Base-by-base conservation (phyloP, 768 basidiomycete genomes). In the Cystofilobasidium ferigula region DNA sequence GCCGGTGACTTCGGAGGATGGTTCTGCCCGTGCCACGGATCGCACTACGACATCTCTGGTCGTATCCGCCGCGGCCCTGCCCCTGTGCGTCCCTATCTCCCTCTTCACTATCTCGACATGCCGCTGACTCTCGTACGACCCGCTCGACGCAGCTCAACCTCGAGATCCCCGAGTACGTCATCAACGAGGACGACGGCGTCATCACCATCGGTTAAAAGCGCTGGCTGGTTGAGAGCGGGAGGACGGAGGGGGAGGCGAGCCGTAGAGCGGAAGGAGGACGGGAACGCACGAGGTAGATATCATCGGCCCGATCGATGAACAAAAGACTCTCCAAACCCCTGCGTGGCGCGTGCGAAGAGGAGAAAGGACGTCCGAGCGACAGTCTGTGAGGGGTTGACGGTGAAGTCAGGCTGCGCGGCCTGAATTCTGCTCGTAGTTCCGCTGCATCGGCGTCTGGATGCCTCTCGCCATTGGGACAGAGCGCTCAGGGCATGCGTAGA, bases 1-100 rank as follows among this genome's bases (percentile, higher is more conserved):
- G 85, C 90, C 69, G 92, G 91, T 76, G 94, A 97, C 78, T 97
- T 81, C 75, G 94, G 93, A 79, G 94, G 94, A 78, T 99, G 94
- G 93, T 91, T 94, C 85, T 94, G 92, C 81, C 92, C 93, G 61
- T 97, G 94, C 81, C 94, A 98, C 77, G 95, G 94, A 75, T 98
- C 94, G 61, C 94, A 99, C 69, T 77, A 76, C 71, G 70, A 63
- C 54, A 64, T 58, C 51, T 66, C 53, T 16, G 62, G 61, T 69
- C 91, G 94, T 77, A 85, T 86, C 72, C 87, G 94, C 76, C 89
- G 92, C 76, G 94, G 94, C 53, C 94, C 94, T 73, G 94, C 94
- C 76, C 94, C 94, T 70, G 87, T 89, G 77, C 80, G 86, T 78
- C 36, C 26, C 2, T n/a, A 9, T 43, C 36, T 13, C 8, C 30